Evolutionary conservation across 2,329 filamentous ascomycete species (phyloP), one percentile per base, ranked within the genome.

Genomic region (Arthroderma sp.): DNA sequence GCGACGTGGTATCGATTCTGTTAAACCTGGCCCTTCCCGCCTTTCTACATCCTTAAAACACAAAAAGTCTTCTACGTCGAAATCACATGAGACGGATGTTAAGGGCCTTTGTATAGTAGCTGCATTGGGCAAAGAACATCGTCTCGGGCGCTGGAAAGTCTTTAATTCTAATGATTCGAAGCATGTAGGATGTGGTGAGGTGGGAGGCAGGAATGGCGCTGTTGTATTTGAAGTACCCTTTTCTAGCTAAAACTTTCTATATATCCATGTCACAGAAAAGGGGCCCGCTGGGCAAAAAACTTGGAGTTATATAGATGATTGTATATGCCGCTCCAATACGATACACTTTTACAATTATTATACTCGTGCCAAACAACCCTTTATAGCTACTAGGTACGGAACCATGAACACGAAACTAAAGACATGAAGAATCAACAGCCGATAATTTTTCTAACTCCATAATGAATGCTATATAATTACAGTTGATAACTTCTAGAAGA

Each of bases 81-180:
- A 58, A 58, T 33, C 61, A 63, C n/a, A 64, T 62, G 21, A 59
- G 61, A 13, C 59, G 13, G 68, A 71, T 51, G 64, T 66, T 52
- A 68, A 67, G 19, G 90, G 90, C 0, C 72, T 96, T 1, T 91
- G 88, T 64, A 80, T 97, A 28, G 84, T 94, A 11, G 88, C 84
- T n/a, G 93, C 86, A 15, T 80, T 95, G 1, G 90, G 88, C 37
- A 91, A 87, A 67, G 88, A 96, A 72, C 87, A 91, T 71, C 81
- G 89, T 47, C 75, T 96, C 43, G 93, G 90, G 2, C 79, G 87
- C 61, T 97, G 90, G 90, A 85, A 85, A 72, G 66, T 68, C 43
- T 73, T 70, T 56, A 61, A 51, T n/a, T 35, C 65, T 21, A 72
- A 76, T 53, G 60, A 63, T 57, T 55, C 58, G 15, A 73, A 70